Evolutionary conservation across 176 grass and related monocot species (phyloP), one percentile per base, ranked within the genome.

Genomic region (Aechmea fasciata): DNA sequence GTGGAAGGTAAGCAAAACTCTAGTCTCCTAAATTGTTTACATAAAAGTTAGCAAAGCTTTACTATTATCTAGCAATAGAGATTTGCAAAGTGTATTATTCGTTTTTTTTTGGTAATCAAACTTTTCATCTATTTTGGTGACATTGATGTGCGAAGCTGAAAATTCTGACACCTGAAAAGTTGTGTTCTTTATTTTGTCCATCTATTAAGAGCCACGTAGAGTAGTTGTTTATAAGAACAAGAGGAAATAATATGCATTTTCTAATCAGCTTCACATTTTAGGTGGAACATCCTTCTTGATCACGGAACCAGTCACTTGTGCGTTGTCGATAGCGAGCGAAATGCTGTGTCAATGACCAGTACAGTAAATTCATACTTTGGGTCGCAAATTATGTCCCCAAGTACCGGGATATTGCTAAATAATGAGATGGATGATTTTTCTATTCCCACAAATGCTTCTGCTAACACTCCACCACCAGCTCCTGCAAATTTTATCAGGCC

Each of bases 401-500:
- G 79, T 79, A 97, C 93, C 0, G 93, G 89, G 15, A 81, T 97
- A 20, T 59, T 92, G 64, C 83, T 97, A 47, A 97, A 97, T 49
- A 97, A 97, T 75, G 93, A 97, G 82, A 97, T 97, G 93, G 93
- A 97, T 48, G 93, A 97, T 78, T 97, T 97, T 76, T 97, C 93
- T 51, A 82, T 97, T 63, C 89, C 84, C 3, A 50, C 23, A 8
- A 87, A 73, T 82, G 71, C 77, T 59, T 70, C 89, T 6, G 67
- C 71, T 50, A 69, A 75, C 52, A 62, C 85, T 10, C 68, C 52
- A 0, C 89, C 89, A 2, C 93, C 88, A 3, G 86, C 84, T 28
- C 83, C 89, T 7, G 86, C 81, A 71, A 97, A 97, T 1, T 97
- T 92, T 76, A 57, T 92, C 53, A 76, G 73, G 3, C 93, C 93